Evolutionary conservation across 108 stramenopile genomes (phyloP), one percentile per base, ranked within the genome.

Genomic region (Epithemia pelagica): DNA sequence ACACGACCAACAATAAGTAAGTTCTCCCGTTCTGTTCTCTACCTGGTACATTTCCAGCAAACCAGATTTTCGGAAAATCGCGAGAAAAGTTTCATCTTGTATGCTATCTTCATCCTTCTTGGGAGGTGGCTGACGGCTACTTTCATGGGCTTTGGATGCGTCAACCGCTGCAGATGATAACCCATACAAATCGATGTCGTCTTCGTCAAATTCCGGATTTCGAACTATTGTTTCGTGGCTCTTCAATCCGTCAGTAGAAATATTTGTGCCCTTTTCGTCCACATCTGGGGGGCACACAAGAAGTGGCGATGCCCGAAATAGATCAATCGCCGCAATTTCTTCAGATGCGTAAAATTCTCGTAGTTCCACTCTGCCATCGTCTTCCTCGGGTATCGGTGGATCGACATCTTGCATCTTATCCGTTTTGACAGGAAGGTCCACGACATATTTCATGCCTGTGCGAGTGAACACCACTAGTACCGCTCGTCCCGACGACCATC

Each of bases 41-140:
- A 59, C 61, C 8, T 57, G 52, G 60, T 81, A 88, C 0, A 94
- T 62, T 64, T 94, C 81, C 61, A 94, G 66, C 54, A 64, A 61
- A 54, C 89, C 89, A 0, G 87, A 88, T 54, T 90, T 84, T 26
- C 89, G 81, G 32, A 76, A 79, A 27, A 89, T 64, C 24, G 84
- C 89, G 30, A 85, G 60, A 68, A 67, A 77, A 61, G 69, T 66
- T 1, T 30, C 57, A 8, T 23, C 25, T 26, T 7, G 22, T 52
- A 15, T 20, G 15, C 18, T 27, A 23, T 68, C 58, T 58, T 52
- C 63, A 2, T 29, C 65, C 26, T 62, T 56, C 26, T 28, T 23
- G 37, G 7, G 18, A 27, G 22, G 8, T n/a, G n/a, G n/a, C 18
- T 7, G 21, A 23, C 26, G 56, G 5, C 15, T 18, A 7, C 8